phyloP scores from a whole-genome alignment of 495 filamentous ascomycete species.

The Cenococcum geophilum region DNA sequence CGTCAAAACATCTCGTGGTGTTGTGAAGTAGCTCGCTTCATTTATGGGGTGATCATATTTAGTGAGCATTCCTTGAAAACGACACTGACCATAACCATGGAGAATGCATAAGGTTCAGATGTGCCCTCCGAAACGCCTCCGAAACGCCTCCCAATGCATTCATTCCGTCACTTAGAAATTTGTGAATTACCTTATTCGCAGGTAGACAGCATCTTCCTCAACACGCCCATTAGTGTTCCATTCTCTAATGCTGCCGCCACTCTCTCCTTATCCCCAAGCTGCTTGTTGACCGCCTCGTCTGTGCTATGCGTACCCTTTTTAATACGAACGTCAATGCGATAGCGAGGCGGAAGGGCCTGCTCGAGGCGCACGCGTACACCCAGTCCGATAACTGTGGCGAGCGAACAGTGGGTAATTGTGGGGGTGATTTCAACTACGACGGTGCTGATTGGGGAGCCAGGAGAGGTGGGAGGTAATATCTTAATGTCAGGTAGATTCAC shows the following conservation, averaged over 20 bases:
- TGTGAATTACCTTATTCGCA: slow-evolving; percentile 44
- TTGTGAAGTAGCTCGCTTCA: background rate
- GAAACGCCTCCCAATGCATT: slow-evolving; percentile 9
- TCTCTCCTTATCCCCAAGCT: slow-evolving; percentile 90
- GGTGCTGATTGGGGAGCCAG: slow-evolving; percentile 42
- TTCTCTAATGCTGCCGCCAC: slow-evolving; percentile 95
- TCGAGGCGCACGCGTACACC: slow-evolving; percentile 88
- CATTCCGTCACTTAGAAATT: background rate
- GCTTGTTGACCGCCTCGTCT: slow-evolving; percentile 91
- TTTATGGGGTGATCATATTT: too few relatives aligned
- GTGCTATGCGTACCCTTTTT: slow-evolving; percentile 95
- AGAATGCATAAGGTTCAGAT: background rate
- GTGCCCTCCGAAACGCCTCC: background rate
- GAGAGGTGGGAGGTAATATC: slow-evolving; percentile 53
- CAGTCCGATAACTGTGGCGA: slow-evolving; percentile 93
- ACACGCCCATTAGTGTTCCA: slow-evolving; percentile 74
- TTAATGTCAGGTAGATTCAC: slow-evolving; percentile 89
- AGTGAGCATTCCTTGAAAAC: background rate
- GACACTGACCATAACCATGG: background rate
- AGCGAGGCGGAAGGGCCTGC: slow-evolving; percentile 85
- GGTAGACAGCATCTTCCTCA: slow-evolving; percentile 89
- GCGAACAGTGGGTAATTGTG: slow-evolving; percentile 94
- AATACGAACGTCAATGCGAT: slow-evolving; percentile 85
- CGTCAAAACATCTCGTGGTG: background rate
- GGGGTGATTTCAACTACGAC: slow-evolving; percentile 78